phyloP scores from a whole-genome alignment of 306 rosid species.

The Begonia masoniana region DNA sequence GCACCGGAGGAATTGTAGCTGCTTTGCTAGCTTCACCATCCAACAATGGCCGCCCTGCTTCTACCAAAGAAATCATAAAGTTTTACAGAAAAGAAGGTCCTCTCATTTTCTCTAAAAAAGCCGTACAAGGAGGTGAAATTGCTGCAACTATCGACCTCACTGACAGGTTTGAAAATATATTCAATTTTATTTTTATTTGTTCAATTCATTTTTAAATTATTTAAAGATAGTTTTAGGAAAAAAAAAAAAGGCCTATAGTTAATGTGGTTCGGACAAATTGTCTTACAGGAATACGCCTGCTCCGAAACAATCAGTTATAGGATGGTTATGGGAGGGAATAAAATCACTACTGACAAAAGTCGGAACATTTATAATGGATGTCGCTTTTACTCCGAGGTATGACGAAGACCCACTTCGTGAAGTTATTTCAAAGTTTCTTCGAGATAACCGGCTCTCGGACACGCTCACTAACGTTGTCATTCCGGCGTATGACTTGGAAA shows the following conservation, averaged over 20 bases:
- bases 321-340: neutral
- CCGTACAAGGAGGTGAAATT: neutral
- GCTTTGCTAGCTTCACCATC: constrained; percentile 9
- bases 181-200: no score
- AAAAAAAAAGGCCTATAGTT: no score
- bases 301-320: neutral
- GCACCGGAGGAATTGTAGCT: constrained; percentile 14
- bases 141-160: no score
- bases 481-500: constrained; percentile 9
- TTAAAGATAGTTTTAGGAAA: no score
- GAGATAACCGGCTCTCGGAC: constrained; percentile 1
- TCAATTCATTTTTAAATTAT: no score
- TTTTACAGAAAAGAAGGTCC: constrained; percentile 4
- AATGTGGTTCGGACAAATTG: no score
- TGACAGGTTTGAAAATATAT: no score
- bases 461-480: constrained; percentile 13
- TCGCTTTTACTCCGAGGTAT: constrained; percentile 2
- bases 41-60: constrained; percentile 2
- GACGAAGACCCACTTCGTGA: neutral
- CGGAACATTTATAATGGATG: neutral
- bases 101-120: constrained; percentile 9
- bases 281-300: no score
- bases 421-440: neutral
- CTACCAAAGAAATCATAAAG: constrained; percentile 7
- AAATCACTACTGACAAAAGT: neutral